Percentiles rank a stretch among this genome's conserved stretches.
These are phyloP conservation scores for Corynespora cassiicola DNA, from an alignment of 2,329 filamentous ascomycete genomes.

Conservation along the genomic window DNA sequence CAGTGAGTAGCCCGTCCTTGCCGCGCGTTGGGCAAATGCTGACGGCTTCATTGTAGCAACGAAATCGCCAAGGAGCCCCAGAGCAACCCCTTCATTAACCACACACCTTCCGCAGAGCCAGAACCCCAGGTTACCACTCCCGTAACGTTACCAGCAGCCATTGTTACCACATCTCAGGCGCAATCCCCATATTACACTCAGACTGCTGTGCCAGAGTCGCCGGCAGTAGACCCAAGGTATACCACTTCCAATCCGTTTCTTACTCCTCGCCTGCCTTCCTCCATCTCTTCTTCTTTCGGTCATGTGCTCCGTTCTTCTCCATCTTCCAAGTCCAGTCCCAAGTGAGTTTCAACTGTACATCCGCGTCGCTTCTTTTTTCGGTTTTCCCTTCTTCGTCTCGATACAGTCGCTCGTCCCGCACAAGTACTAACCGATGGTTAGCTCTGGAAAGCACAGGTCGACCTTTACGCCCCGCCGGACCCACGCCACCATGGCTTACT, in stretches of 20 bases:
- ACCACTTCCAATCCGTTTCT: conserved; percentile 42
- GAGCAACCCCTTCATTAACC: conserved; percentile 28
- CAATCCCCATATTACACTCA: conserved; percentile 23
- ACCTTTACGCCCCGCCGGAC: too few relatives aligned
- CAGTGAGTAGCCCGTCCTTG: conserved; percentile 44
- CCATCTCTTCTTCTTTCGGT: conserved; percentile 30
- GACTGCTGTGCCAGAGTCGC: conserved; percentile 28
- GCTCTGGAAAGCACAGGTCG: conserved; percentile 27
- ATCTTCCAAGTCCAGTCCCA: conserved; percentile 29
- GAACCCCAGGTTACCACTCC: conserved; percentile 21
- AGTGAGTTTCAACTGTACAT: conserved; percentile 45
- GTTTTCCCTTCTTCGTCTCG: conserved; percentile 8
- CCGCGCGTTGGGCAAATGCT: conserved; percentile 14
- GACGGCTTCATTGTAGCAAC: conserved; percentile 30
- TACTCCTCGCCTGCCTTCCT: conserved; percentile 43
- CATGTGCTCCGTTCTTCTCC: conserved; percentile 39
- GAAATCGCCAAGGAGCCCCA: conserved; percentile 33
- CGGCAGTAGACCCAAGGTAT: conserved; percentile 42
- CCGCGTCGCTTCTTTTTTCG: conserved; percentile 13
- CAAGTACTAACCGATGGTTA: conserved; percentile 9
- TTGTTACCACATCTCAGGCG: conserved; percentile 21
- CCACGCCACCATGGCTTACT: too few relatives aligned
- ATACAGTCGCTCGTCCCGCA: background rate
- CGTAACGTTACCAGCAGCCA: conserved; percentile 18
- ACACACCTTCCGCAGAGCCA: conserved; percentile 28